A percentile compares a stretch with the other conserved stretches of the same genome.
These are phyloP conservation scores for Paramecium primaurelia DNA, from an alignment of 73 alveolate genomes.

Conservation along the genomic window DNA sequence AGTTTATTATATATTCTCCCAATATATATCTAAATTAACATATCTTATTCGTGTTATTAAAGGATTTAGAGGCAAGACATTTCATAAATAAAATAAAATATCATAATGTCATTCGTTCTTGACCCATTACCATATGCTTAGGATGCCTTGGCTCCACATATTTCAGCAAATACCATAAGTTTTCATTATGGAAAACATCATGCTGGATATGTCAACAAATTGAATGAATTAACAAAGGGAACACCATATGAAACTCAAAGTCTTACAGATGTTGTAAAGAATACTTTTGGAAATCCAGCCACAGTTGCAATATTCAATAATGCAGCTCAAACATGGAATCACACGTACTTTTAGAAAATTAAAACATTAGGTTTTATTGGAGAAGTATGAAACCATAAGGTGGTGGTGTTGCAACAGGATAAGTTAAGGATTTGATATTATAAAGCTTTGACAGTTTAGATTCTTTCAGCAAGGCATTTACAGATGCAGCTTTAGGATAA, in stretches of 20 bases:
- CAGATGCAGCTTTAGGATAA: conserved; percentile 23
- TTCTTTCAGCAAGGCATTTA: not conserved
- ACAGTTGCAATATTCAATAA: conserved; percentile 35
- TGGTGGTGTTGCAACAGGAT: conserved; percentile 35
- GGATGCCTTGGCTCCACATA: conserved; percentile 77
- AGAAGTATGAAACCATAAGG: not conserved
- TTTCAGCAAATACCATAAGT: conserved; percentile 74
- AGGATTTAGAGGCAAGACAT: not conserved
- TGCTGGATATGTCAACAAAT: conserved; percentile 80
- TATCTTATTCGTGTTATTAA: not conserved
- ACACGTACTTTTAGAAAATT: not conserved
- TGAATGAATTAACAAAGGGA: conserved; percentile 60
- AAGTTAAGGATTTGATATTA: not conserved
- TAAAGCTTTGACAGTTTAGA: not conserved
- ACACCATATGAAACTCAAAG: not conserved
- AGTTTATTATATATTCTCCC: not conserved
- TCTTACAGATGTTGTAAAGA: not conserved
- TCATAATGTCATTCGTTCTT: conserved; percentile 33
- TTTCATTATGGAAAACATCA: conserved; percentile 91
- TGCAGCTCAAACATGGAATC: conserved; percentile 47
- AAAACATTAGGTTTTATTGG: conserved; percentile 17
- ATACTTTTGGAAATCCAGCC: conserved; percentile 32
- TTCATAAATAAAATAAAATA: not conserved
- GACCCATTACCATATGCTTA: conserved; percentile 43
- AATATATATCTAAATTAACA: not conserved